Conservation (phyloP, 2,329 filamentous ascomycete genomes). For the Pyricularia grisea region DNA sequence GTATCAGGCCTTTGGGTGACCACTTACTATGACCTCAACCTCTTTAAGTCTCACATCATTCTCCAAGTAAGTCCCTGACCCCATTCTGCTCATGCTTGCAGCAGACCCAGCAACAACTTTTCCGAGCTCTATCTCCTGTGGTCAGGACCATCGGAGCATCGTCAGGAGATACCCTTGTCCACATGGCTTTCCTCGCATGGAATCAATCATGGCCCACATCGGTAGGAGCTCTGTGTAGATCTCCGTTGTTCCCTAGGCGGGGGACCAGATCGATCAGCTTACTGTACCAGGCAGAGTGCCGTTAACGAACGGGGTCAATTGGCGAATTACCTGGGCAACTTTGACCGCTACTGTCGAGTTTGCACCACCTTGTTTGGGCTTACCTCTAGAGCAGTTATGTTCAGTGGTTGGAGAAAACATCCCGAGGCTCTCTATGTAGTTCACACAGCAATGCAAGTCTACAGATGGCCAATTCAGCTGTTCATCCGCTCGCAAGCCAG, state of each 20-base stretch:
- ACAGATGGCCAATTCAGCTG: background rate
- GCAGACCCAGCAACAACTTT: background rate
- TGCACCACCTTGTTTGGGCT: background rate
- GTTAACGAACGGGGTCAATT: background rate
- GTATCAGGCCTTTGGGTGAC: background rate
- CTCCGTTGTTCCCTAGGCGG: background rate
- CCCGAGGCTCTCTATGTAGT: background rate
- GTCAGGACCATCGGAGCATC: background rate
- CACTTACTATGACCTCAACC: background rate
- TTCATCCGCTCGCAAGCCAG: background rate
- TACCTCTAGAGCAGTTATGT: background rate
- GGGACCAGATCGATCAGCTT: background rate
- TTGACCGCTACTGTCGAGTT: background rate
- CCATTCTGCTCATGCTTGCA: background rate
- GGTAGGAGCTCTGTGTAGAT: conserved; percentile 1
- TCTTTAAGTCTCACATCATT: background rate
- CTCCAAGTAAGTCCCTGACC: background rate
- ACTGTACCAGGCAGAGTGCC: background rate
- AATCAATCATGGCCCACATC: background rate
- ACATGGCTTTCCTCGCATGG: background rate
- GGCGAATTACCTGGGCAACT: background rate
- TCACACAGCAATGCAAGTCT: background rate
- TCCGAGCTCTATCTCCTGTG: background rate
- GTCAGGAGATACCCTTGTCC: background rate
- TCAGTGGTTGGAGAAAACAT: background rate